phyloP scores from a whole-genome alignment of 371 early-diverging fungal genomes.

The Synchytrium microbalum region DNA sequence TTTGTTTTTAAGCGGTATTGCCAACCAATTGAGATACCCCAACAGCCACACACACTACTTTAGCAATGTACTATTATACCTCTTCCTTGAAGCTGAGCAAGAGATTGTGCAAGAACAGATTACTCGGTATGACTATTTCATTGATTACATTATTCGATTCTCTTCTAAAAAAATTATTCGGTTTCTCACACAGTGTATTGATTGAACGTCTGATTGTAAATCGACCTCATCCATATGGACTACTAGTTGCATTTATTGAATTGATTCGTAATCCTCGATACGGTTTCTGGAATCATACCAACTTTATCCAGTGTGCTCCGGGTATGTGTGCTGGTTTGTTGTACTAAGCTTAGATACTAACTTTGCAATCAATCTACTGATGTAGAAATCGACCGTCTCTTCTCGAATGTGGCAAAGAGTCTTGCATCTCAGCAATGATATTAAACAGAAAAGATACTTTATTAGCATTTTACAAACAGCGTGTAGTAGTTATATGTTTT shows the following conservation, averaged over 20 bases:
- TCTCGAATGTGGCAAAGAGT: slow-evolving; percentile 31
- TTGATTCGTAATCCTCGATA: slow-evolving; percentile 87
- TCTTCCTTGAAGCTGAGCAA: slow-evolving; percentile 76
- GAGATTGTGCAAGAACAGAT: slow-evolving; percentile 90
- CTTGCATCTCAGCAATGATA: not conserved
- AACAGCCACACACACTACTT: slow-evolving; percentile 95
- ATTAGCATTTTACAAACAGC: no score
- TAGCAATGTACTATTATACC: slow-evolving; percentile 64
- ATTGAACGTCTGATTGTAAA: slow-evolving; percentile 93
- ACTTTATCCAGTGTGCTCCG: slow-evolving; percentile 39
- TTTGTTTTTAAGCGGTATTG: slow-evolving; percentile 80
- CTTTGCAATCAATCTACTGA: not conserved
- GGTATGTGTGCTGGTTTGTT: not conserved
- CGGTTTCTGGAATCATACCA: slow-evolving; percentile 76
- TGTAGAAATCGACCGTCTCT: slow-evolving; percentile 37
- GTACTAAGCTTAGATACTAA: not conserved
- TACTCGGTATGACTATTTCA: slow-evolving; percentile 44
- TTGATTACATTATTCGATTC: slow-evolving; percentile 4
- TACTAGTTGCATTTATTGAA: slow-evolving; percentile 94
- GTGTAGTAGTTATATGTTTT: no score
- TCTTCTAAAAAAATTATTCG: not conserved
- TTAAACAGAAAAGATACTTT: no score
- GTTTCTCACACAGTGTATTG: slow-evolving; percentile 52
- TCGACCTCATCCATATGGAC: slow-evolving; percentile 96
- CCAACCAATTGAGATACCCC: slow-evolving; percentile 95